phyloP scores from a whole-genome alignment of 2,329 filamentous ascomycete genomes.

The Apiospora kogelbergensis region DNA sequence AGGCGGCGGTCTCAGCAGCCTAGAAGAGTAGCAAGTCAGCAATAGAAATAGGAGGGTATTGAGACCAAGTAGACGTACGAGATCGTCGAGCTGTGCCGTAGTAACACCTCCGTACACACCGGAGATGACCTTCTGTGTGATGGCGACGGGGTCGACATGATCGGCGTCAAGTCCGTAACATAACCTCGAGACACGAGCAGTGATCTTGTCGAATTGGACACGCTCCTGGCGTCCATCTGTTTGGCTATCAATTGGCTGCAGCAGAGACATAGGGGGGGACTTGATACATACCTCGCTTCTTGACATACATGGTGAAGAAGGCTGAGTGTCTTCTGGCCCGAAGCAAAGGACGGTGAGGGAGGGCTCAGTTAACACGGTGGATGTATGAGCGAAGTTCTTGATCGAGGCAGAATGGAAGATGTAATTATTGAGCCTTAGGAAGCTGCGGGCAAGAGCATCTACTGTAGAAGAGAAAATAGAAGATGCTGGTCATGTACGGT shows the following conservation, averaged over 20 bases:
- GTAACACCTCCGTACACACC: slow-evolving; percentile 98
- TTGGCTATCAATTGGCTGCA: slow-evolving; percentile 18
- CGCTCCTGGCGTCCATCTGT: slow-evolving; percentile 98
- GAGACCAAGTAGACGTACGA: slow-evolving; percentile 60
- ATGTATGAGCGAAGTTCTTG: not conserved
- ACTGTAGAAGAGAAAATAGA: not conserved
- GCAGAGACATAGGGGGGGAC: not conserved
- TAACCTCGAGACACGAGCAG: slow-evolving; percentile 92
- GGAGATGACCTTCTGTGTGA: slow-evolving; percentile 99
- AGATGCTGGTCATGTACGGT: not conserved
- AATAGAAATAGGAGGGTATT: slow-evolving; percentile 11
- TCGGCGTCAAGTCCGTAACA: slow-evolving; percentile 95
- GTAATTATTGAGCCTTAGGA: not conserved
- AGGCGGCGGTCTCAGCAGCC: slow-evolving; percentile 98
- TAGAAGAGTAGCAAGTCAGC: slow-evolving; percentile 39
- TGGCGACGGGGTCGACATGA: slow-evolving; percentile 95
- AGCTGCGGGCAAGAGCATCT: not conserved
- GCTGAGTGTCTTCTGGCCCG: slow-evolving; percentile 21
- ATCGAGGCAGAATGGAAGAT: not conserved
- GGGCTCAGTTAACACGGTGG: not conserved
- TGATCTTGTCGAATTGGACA: slow-evolving; percentile 99
- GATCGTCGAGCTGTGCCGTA: slow-evolving; percentile 92
- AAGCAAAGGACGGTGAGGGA: slow-evolving; percentile 16
- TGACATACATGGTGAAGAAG: slow-evolving; percentile 57
- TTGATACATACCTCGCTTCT: slow-evolving; percentile 57